Base-by-base conservation (phyloP, 345 rosid species). In the Bruguiera sexangula region DNA sequence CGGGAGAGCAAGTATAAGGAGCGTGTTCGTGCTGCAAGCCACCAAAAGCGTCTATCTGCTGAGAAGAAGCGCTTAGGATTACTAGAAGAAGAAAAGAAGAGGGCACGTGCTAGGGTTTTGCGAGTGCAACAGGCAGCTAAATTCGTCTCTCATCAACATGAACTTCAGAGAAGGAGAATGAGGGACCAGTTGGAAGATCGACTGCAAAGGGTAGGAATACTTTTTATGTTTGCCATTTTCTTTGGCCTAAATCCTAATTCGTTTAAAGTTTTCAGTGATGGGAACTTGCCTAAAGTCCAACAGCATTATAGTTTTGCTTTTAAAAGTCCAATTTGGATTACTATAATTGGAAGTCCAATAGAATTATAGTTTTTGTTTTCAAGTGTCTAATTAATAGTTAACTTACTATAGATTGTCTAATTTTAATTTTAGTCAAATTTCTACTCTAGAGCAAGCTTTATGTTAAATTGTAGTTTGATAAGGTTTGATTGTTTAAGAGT, bases 1-100 rank as follows among this genome's bases (percentile, higher is more conserved):
- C 75, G 88, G 69, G 99, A 96, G 78, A 92, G 85, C 72, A 96
- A 87, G 87, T 96, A 96, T 60, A 96, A 89, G 81, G 98, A 96
- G 78, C 59, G 89, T 18, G 88, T 92, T 16, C 76, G 81, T 69
- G 89, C 98, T 65, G 88, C 96, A 16, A 92, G 92, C 52, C 85
- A 87, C 80, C 97, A 96, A 81, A 96, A 90, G 76, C 91, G 99
- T 71, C 82, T 64, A 21, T 91, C 94, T 76, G 98, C 99, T 22
- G 98, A 96, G 89, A 90, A 82, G 83, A 96, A 96, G 81, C 85
- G 99, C 46, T 69, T 86, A 61, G 90, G 88, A 62, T 80, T 96
- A 76, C 75, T 96, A 68, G 99, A 96, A 76, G 96, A 87, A 20
- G 99, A 92, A 83, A 89, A 81, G 85, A 90, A 82, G 82, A 85